phyloP scores from a whole-genome alignment of 306 rosid genomes.

The Fragaria vesca region DNA sequence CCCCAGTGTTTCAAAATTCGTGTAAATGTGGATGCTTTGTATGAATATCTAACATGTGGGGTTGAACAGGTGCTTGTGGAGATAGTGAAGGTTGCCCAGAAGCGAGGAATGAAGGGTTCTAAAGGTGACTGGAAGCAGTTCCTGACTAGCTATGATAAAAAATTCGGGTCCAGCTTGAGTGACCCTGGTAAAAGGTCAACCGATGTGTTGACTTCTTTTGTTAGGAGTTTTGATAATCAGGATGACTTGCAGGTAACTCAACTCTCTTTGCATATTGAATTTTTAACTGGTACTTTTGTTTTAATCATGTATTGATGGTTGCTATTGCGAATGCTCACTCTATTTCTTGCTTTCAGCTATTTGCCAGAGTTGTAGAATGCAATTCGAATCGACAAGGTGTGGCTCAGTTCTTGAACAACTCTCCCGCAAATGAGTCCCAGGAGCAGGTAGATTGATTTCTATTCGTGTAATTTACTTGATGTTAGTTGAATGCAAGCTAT shows the following conservation, averaged over 20 bases:
- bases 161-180: conserved; percentile 64
- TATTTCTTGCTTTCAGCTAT: conserved; percentile 36
- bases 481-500: background rate
- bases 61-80: conserved; percentile 59
- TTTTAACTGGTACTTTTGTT: background rate
- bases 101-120: conserved; percentile 60
- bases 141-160: conserved; percentile 46
- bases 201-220: conserved; percentile 56
- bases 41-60: background rate
- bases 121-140: conserved; percentile 85
- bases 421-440: conserved; percentile 45
- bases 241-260: conserved; percentile 57
- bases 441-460: conserved; percentile 50
- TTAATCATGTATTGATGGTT: background rate
- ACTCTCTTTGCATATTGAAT: background rate
- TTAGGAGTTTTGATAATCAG: conserved; percentile 54
- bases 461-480: background rate
- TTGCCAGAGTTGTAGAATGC: conserved; percentile 51
- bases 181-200: conserved; percentile 70
- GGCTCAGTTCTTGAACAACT: conserved; percentile 34
- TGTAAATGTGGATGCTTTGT: background rate
- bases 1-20: background rate
- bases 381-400: conserved; percentile 44
- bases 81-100: conserved; percentile 64
- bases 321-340: background rate